Evolutionary conservation across 768 basidiomycete genomes (phyloP), one percentile per base, ranked within the genome.

Genomic region (Kwoniella heveanensis): DNA sequence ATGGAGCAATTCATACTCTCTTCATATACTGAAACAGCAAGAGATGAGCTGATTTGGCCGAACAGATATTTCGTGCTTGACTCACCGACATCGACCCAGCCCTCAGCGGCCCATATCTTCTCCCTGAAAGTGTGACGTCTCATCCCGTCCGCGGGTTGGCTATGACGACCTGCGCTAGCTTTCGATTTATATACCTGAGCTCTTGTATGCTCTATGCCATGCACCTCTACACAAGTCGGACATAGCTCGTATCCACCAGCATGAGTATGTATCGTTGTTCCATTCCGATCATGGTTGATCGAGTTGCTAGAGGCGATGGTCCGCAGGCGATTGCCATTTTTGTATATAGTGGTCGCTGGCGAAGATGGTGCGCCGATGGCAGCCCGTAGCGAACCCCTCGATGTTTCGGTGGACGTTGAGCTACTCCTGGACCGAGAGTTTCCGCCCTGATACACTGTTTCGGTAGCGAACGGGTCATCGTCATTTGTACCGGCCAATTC

Each of bases 11-110:
- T 82, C 25, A 85, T 85, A 12, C 86, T 83, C 65, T 92, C 90
- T 69, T 90, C 85, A 68, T 88, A 91, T 72, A 93, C 89, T 83
- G 83, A 81, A 83, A 62, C 10, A 26, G 32, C 15, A 54, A 1
- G 0, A 17, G n/a, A 37, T 9, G 19, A 22, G 29, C 8, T 22
- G 21, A 30, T 1, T 2, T 22, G 56, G 24, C 60, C 5, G 60
- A 36, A 13, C 19, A 8, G 4, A 10, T 19, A 30, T 30, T 21
- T 8, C 2, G n/a, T 6, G 25, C 37, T 7, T 2, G 7, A 84
- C 89, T 65, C 74, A 92, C 92, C 90, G 56, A 96, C 87, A 74
- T 92, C 90, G 61, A 87, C 87, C 94, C 94, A 96, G 1, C 90
- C 90, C 46, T 82, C 81, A 30, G 84, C 85, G 0, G 87, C 87